Percentiles rank a stretch among this genome's conserved stretches.
phyloP scores from a whole-genome alignment of 805 yeast genomes.

The Danielia reshetovae region DNA sequence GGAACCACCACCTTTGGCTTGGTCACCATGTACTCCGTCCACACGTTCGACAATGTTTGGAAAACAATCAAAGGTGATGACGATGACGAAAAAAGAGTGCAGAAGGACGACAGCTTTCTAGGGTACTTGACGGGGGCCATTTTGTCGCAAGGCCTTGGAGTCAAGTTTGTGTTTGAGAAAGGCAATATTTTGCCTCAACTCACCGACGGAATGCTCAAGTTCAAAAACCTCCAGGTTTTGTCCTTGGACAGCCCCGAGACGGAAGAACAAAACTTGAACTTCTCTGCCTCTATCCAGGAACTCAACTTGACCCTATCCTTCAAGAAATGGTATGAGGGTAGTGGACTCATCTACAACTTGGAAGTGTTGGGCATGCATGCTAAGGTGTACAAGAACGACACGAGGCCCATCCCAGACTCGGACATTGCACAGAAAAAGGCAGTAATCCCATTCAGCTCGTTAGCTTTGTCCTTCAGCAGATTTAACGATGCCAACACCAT shows the following conservation, averaged over 20 bases:
- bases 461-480: conserved; percentile 19
- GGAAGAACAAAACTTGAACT: conserved; percentile 16
- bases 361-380: conserved; percentile 49
- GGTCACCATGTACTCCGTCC: conserved; percentile 41
- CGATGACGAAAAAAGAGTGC: conserved; percentile 17
- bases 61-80: conserved; percentile 19
- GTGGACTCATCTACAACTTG: conserved; percentile 47
- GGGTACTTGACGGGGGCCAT: conserved; percentile 32
- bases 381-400: conserved; percentile 20
- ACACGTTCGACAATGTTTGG: conserved; percentile 29
- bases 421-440: conserved; percentile 13
- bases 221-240: conserved; percentile 34
- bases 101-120: conserved; percentile 25
- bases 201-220: conserved; percentile 47
- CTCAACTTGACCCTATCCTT: conserved; percentile 46
- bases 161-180: conserved; percentile 34
- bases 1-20: conserved; percentile 59
- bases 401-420: neutral
- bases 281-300: conserved; percentile 37
- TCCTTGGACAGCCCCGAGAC: conserved; percentile 9
- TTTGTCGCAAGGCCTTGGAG: conserved; percentile 38
- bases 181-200: conserved; percentile 40
- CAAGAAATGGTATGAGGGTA: conserved; percentile 53
- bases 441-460: conserved; percentile 33
- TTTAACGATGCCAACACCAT: conserved; percentile 29